phyloP scores from a whole-genome alignment of 805 yeast genomes.

The Yamadazyma kitorensis region DNA sequence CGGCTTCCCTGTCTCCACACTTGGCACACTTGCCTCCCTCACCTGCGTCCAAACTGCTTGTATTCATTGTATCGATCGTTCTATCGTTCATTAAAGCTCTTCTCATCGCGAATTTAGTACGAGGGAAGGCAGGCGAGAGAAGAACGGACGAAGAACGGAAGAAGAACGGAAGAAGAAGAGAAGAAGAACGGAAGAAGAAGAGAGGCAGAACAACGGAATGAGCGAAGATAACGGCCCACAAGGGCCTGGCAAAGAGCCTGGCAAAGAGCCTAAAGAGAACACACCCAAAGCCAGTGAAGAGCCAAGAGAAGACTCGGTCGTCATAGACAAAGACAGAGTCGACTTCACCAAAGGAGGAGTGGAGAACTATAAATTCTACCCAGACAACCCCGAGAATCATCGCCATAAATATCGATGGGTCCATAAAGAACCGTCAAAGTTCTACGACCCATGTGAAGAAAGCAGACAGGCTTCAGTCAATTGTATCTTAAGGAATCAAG shows the following conservation, averaged over 20 bases:
- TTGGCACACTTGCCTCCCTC: constrained; percentile 47
- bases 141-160: too few species aligned
- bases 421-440: constrained; percentile 76
- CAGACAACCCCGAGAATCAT: constrained; percentile 80
- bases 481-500: constrained; percentile 78
- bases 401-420: constrained; percentile 68
- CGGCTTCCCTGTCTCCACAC: constrained; percentile 45
- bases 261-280: too few species aligned
- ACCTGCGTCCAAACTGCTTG: too few species aligned
- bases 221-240: too few species aligned
- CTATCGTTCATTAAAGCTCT: too few species aligned
- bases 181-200: too few species aligned
- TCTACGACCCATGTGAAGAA: constrained; percentile 90
- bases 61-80: too few species aligned
- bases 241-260: too few species aligned
- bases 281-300: constrained; percentile 1
- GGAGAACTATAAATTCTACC: constrained; percentile 64
- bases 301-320: constrained; percentile 22
- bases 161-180: too few species aligned
- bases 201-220: too few species aligned
- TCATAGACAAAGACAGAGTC: constrained; percentile 39
- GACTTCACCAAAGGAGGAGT: constrained; percentile 52
- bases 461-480: constrained; percentile 82
- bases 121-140: too few species aligned
- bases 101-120: too few species aligned